A percentile compares a stretch with the other conserved stretches of the same genome.
Conservation (phyloP, 2,329 filamentous ascomycete genomes). For the Xylariaceae sp. region DNA sequence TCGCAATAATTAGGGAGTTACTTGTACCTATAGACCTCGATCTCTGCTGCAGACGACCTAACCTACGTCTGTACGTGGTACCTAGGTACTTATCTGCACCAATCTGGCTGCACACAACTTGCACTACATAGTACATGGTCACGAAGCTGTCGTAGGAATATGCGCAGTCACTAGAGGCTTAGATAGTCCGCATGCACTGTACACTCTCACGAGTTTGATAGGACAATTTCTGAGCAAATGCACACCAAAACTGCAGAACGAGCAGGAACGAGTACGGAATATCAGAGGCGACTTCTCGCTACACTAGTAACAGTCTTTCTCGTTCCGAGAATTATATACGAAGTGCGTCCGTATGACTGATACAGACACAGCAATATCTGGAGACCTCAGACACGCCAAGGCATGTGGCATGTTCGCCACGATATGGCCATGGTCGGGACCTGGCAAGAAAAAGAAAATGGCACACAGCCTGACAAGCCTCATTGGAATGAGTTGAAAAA, state of each 20-base stretch:
- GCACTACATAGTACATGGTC: too few relatives aligned
- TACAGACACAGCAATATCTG: too few relatives aligned
- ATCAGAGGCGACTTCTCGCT: neutral
- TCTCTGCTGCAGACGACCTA: too few relatives aligned
- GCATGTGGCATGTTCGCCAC: slow-evolving; percentile 2
- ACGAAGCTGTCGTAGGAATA: too few relatives aligned
- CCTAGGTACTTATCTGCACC: too few relatives aligned
- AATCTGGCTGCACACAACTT: too few relatives aligned
- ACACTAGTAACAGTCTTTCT: neutral
- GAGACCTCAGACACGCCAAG: slow-evolving; percentile 1
- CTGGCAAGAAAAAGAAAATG: slow-evolving; percentile 5
- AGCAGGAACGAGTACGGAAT: neutral
- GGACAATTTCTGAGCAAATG: slow-evolving; percentile 11
- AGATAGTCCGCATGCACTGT: slow-evolving; percentile 11
- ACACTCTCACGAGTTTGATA: slow-evolving; percentile 9
- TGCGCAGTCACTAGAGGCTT: neutral
- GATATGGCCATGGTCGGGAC: slow-evolving; percentile 5
- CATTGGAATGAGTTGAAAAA: neutral
- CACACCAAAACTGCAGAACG: slow-evolving; percentile 5
- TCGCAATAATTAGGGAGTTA: too few relatives aligned
- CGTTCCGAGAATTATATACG: neutral
- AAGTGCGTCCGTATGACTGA: neutral
- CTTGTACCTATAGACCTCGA: too few relatives aligned
- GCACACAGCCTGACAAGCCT: neutral
- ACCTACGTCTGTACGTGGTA: too few relatives aligned